phyloP scores from a whole-genome alignment of 1,139 yeast species.

The Nakaseomyces kungkrabaensis region DNA sequence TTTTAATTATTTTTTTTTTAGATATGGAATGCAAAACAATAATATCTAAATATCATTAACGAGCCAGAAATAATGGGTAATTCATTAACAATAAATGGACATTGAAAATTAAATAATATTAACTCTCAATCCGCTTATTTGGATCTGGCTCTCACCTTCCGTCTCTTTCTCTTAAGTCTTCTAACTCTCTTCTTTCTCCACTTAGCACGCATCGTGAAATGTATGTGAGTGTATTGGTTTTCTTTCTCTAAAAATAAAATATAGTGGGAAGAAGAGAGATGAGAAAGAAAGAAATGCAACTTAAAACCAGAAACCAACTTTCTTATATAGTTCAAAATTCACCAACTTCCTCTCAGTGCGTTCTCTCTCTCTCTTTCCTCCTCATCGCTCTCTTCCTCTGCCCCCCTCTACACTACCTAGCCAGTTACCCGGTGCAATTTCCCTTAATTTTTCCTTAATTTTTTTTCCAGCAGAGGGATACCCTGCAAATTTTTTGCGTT shows the following conservation, averaged over 20 bases:
- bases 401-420: too few relatives aligned
- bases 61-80: not conserved
- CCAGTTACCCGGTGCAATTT: too few relatives aligned
- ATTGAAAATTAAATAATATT: not conserved
- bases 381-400: not conserved
- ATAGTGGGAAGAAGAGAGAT: not conserved
- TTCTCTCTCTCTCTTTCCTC: not conserved
- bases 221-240: constrained; percentile 15
- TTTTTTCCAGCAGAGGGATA: too few relatives aligned
- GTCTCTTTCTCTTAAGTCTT: constrained; percentile 99
- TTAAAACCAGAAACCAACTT: not conserved
- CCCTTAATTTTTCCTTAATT: not conserved
- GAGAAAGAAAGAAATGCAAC: not conserved
- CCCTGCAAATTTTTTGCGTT: too few relatives aligned
- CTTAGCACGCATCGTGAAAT: constrained; percentile 66
- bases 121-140: constrained; percentile 32
- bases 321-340: not conserved
- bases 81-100: not conserved
- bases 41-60: constrained; percentile 1
- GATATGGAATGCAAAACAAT: constrained; percentile 1
- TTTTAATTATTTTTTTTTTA: constrained; percentile 1
- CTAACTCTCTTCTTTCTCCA: constrained; percentile 99
- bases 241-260: constrained; percentile 7
- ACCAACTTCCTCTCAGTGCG: not conserved
- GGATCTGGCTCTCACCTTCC: constrained; percentile 99